phyloP scores from a whole-genome alignment of 2,329 filamentous ascomycete species.

The Calonectria leucothoes region DNA sequence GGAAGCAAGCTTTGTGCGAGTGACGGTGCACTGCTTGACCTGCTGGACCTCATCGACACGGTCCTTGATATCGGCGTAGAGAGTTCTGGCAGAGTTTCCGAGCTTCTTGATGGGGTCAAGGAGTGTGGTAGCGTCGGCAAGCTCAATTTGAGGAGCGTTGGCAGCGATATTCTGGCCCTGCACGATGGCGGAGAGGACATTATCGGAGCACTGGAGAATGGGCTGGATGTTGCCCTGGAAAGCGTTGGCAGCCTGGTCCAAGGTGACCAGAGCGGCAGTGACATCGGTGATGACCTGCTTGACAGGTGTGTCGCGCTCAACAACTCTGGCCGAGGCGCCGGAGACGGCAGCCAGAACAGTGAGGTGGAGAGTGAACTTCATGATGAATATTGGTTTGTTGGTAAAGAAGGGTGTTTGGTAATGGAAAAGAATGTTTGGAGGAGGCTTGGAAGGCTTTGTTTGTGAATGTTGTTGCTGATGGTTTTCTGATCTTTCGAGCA shows the following conservation, averaged over 20 bases:
- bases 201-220: not conserved
- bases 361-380: not conserved
- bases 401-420: not conserved
- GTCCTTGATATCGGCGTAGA: not conserved
- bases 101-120: slow-evolving; percentile 1
- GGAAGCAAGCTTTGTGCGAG: not conserved
- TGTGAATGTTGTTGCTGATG: not conserved
- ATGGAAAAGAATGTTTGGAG: not conserved
- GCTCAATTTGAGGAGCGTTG: not conserved
- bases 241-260: not conserved
- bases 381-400: not conserved
- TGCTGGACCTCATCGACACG: not conserved
- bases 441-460: not conserved
- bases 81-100: not conserved
- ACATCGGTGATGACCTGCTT: not conserved
- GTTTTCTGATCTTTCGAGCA: not conserved
- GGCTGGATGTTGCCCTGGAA: not conserved
- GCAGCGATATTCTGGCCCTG: not conserved
- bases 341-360: not conserved
- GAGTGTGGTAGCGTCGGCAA: not conserved
- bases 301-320: not conserved
- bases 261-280: not conserved
- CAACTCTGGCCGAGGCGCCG: not conserved
- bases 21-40: not conserved
- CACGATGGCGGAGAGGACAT: not conserved